Percentiles rank a stretch among this genome's conserved stretches.
phyloP scores from a whole-genome alignment of 2,329 filamentous ascomycete species.

The Lecanosticta acicola region DNA sequence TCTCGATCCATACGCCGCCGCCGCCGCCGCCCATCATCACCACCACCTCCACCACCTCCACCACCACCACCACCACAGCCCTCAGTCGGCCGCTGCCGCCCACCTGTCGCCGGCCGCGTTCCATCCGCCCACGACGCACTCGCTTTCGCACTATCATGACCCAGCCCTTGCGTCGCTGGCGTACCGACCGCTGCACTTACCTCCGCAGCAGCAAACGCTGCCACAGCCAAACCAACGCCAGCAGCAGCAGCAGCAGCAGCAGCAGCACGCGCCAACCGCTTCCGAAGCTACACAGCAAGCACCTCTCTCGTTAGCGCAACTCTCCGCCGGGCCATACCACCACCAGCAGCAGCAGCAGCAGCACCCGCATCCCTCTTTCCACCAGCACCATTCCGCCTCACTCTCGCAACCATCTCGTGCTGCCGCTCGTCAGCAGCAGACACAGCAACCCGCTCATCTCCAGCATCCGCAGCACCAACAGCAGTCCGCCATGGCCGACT shows the following conservation, averaged over 20 bases:
- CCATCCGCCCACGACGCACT: background rate
- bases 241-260: conserved; percentile 6
- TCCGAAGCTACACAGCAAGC: background rate
- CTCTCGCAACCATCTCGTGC: no score
- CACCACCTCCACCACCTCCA: conserved; percentile 16
- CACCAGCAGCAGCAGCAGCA: conserved; percentile 13
- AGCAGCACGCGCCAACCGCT: background rate
- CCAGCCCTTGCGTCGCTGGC: conserved; percentile 34
- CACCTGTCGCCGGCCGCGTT: conserved; percentile 10
- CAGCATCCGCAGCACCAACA: conserved; percentile 18
- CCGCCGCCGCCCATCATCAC: conserved; percentile 4
- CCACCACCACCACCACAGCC: conserved; percentile 15
- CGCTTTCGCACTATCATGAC: conserved; percentile 26
- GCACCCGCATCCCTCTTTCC: conserved; percentile 1
- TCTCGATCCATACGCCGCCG: background rate
- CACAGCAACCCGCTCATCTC: conserved; percentile 3
- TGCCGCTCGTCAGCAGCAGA: background rate
- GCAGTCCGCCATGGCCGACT: conserved; percentile 32
- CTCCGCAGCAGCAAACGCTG: conserved; percentile 31
- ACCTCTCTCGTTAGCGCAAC: background rate
- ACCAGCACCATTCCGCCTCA: conserved; percentile 5
- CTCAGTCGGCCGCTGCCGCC: conserved; percentile 11
- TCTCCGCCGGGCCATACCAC: conserved; percentile 1
- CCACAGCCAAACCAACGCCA: conserved; percentile 10
- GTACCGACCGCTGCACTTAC: conserved; percentile 34